Conservation (phyloP, 352 stramenopile species). For the Globisporangium polare region DNA sequence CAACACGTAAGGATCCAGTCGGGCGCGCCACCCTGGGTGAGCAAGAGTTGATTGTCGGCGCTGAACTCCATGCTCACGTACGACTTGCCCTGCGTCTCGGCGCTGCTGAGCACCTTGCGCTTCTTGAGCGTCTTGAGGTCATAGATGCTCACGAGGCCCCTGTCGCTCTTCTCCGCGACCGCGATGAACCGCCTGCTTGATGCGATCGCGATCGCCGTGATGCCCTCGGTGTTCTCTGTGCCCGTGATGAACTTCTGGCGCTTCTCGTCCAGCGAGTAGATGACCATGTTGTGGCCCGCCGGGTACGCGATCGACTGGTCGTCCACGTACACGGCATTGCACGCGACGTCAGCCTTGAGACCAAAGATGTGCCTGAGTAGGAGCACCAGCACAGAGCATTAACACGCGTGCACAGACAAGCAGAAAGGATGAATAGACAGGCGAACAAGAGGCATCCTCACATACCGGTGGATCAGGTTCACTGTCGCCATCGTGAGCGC, state of each 20-base stretch:
- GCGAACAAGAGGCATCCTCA: background rate
- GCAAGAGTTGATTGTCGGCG: slow-evolving; percentile 87
- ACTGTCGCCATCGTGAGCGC: slow-evolving; percentile 29
- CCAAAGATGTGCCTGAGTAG: slow-evolving; percentile 84
- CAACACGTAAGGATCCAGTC: slow-evolving; percentile 90
- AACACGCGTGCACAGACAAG: background rate
- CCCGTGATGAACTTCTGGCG: slow-evolving; percentile 88
- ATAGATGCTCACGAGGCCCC: slow-evolving; percentile 77
- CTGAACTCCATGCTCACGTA: slow-evolving; percentile 89
- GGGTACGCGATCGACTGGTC: slow-evolving; percentile 82
- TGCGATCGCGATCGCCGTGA: slow-evolving; percentile 64
- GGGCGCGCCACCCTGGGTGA: slow-evolving; percentile 80
- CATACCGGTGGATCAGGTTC: slow-evolving; percentile 38
- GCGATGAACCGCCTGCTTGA: slow-evolving; percentile 74
- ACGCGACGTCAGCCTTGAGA: slow-evolving; percentile 81
- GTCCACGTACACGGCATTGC: slow-evolving; percentile 82
- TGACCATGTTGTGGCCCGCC: slow-evolving; percentile 83
- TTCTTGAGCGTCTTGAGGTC: slow-evolving; percentile 90
- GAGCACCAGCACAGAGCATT: background rate
- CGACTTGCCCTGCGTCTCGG: slow-evolving; percentile 56
- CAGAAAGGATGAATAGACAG: background rate
- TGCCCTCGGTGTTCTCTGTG: slow-evolving; percentile 67
- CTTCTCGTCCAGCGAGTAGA: slow-evolving; percentile 90
- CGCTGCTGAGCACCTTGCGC: slow-evolving; percentile 81
- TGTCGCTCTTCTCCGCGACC: slow-evolving; percentile 69